Evolutionary conservation across 371 early-diverging fungal species (phyloP).

Genomic region (Rhizopus microsporus): DNA sequence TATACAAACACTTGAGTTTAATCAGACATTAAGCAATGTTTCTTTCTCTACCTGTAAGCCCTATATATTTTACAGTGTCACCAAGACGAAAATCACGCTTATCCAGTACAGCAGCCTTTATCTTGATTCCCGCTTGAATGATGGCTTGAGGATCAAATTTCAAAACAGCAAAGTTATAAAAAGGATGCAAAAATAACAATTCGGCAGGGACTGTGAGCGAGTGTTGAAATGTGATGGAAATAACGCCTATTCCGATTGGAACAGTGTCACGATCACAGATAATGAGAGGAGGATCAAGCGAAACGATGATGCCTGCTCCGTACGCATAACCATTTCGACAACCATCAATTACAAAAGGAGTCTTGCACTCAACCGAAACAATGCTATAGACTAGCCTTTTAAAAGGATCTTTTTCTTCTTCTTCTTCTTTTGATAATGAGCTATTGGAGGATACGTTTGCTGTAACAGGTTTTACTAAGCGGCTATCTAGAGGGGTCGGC

Average conservation of each 20-base stretch:
- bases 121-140: constrained; percentile 57
- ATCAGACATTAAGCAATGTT: not conserved
- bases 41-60: constrained; percentile 26
- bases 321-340: constrained; percentile 61
- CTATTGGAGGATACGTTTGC: not conserved
- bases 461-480: not conserved
- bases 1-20: not conserved
- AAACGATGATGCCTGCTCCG: constrained; percentile 83
- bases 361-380: constrained; percentile 68
- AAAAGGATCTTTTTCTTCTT: constrained; percentile 7
- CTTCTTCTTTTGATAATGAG: not conserved
- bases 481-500: constrained; percentile 37
- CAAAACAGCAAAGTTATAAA: constrained; percentile 81
- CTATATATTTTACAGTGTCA: constrained; percentile 66
- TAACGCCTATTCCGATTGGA: constrained; percentile 74
- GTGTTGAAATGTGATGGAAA: constrained; percentile 78
- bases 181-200: constrained; percentile 76
- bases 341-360: constrained; percentile 75
- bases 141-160: constrained; percentile 69
- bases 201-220: constrained; percentile 72
- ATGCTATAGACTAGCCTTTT: constrained; percentile 30
- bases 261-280: constrained; percentile 82
- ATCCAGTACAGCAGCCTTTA: constrained; percentile 53
- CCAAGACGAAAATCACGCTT: constrained; percentile 57
- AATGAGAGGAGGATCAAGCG: constrained; percentile 69